These are phyloP conservation scores for Sphagnurus paluster DNA, from an alignment of 1,284 basidiomycete genomes.

Conservation along the genomic window DNA sequence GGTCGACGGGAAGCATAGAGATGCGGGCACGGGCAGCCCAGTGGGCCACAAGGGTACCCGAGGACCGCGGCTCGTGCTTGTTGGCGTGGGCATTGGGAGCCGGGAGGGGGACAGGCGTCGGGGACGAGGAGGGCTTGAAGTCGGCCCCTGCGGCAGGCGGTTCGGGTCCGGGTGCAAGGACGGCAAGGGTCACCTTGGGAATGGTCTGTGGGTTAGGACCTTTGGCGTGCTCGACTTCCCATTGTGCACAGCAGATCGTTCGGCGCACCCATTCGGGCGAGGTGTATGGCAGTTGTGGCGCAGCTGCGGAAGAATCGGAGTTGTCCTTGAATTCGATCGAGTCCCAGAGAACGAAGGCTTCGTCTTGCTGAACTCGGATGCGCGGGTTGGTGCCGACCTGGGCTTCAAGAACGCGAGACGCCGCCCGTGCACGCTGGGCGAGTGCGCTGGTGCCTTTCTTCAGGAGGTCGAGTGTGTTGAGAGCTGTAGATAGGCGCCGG, in stretches of 20 bases:
- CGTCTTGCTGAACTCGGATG: constrained; percentile 75
- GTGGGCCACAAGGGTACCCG: constrained; percentile 57
- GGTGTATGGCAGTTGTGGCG: constrained; percentile 23
- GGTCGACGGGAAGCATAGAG: constrained; percentile 52
- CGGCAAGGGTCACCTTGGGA: constrained; percentile 58
- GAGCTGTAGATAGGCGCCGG: constrained; percentile 45
- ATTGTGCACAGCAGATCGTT: constrained; percentile 76
- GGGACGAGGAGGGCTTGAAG: constrained; percentile 31
- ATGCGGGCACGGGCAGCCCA: constrained; percentile 70
- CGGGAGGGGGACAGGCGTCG: constrained; percentile 61
- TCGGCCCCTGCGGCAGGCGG: constrained; percentile 31
- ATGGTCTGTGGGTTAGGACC: constrained; percentile 8
- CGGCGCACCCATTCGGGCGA: constrained; percentile 81
- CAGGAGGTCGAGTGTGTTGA: constrained; percentile 90
- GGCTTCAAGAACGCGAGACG: constrained; percentile 79
- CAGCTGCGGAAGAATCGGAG: constrained; percentile 3
- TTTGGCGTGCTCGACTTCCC: constrained; percentile 54
- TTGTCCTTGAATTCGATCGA: constrained; percentile 48
- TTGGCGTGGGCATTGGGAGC: constrained; percentile 51
- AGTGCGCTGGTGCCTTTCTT: constrained; percentile 85
- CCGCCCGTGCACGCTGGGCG: constrained; percentile 79
- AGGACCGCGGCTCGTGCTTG: constrained; percentile 64
- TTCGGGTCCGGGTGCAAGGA: constrained; percentile 25
- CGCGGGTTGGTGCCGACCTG: constrained; percentile 79
- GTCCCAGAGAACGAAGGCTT: constrained; percentile 80